These are phyloP conservation scores for Paramecium sonneborni DNA, from an alignment of 73 alveolate genomes.

Conservation along the genomic window DNA sequence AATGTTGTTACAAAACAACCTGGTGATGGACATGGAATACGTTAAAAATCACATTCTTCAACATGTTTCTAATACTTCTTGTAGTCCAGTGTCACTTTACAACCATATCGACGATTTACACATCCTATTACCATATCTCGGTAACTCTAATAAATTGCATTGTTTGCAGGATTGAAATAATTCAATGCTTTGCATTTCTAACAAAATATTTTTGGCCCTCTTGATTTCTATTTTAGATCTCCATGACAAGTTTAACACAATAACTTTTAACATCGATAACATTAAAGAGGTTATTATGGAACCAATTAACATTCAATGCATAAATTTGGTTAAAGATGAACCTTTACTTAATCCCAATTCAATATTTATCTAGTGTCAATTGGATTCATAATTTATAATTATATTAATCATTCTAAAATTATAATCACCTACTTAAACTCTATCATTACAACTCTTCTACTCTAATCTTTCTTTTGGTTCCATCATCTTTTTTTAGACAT, in stretches of 20 bases:
- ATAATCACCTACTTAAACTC: not conserved
- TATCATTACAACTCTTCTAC: not conserved
- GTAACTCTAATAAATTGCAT: constrained; percentile 19
- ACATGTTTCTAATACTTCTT: constrained; percentile 49
- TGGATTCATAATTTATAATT: constrained; percentile 39
- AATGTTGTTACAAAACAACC: constrained; percentile 54
- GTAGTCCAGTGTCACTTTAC: constrained; percentile 33
- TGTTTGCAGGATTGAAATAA: constrained; percentile 53
- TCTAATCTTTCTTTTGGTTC: not conserved
- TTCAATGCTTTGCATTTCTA: constrained; percentile 34
- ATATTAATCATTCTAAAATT: not conserved
- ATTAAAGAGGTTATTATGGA: constrained; percentile 21
- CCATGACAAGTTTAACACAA: not conserved
- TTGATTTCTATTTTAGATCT: constrained; percentile 4
- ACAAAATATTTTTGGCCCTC: constrained; percentile 59
- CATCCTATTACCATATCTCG: constrained; percentile 44
- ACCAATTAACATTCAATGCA: constrained; percentile 35
- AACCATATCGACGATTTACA: constrained; percentile 45
- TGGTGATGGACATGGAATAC: constrained; percentile 45
- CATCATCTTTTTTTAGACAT: not conserved
- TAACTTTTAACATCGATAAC: constrained; percentile 26
- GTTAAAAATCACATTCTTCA: constrained; percentile 47
- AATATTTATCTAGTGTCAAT: constrained; percentile 32
- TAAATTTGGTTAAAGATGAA: not conserved
- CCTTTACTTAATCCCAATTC: constrained; percentile 57